Percentiles rank a stretch among this genome's conserved stretches.
Evolutionary conservation across 2,329 filamentous ascomycete species (phyloP).

Genomic region (Metarhizium robertsii): DNA sequence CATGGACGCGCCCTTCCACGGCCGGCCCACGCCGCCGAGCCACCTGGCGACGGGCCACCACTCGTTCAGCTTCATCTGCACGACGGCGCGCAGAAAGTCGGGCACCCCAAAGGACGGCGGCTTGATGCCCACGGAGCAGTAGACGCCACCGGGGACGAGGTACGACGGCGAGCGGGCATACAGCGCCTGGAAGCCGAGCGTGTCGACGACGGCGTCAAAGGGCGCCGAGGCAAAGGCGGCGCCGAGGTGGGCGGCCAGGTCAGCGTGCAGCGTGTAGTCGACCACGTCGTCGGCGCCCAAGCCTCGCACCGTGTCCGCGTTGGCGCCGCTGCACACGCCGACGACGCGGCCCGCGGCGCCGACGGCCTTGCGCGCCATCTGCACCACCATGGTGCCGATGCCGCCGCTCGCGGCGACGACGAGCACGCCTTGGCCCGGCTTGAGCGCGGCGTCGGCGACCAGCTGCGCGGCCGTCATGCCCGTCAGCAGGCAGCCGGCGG

Average conservation of each 20-base stretch:
- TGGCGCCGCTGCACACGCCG: slow-evolving; percentile 37
- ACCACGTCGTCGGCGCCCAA: slow-evolving; percentile 39
- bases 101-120: slow-evolving; percentile 22
- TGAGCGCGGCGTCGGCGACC: slow-evolving; percentile 26
- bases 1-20: slow-evolving; percentile 23
- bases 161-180: slow-evolving; percentile 30
- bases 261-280: slow-evolving; percentile 28
- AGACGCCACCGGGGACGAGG: slow-evolving; percentile 26
- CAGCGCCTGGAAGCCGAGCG: slow-evolving; percentile 36
- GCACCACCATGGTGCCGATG: slow-evolving; percentile 36
- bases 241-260: slow-evolving; percentile 26
- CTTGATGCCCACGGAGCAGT: slow-evolving; percentile 31
- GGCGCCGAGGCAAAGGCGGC: slow-evolving; percentile 18
- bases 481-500: slow-evolving; percentile 27
- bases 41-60: slow-evolving; percentile 24
- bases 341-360: slow-evolving; percentile 32
- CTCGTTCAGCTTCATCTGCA: slow-evolving; percentile 28
- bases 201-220: slow-evolving; percentile 39
- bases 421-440: slow-evolving; percentile 30
- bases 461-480: slow-evolving; percentile 30
- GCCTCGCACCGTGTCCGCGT: slow-evolving; percentile 32
- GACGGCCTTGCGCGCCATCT: slow-evolving; percentile 30
- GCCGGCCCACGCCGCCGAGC: slow-evolving; percentile 28
- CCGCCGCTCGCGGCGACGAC: slow-evolving; percentile 43
- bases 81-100: slow-evolving; percentile 20